These are phyloP conservation scores for Harringtonia aguacate DNA, from an alignment of 2,329 filamentous ascomycete genomes.

Conservation along the genomic window DNA sequence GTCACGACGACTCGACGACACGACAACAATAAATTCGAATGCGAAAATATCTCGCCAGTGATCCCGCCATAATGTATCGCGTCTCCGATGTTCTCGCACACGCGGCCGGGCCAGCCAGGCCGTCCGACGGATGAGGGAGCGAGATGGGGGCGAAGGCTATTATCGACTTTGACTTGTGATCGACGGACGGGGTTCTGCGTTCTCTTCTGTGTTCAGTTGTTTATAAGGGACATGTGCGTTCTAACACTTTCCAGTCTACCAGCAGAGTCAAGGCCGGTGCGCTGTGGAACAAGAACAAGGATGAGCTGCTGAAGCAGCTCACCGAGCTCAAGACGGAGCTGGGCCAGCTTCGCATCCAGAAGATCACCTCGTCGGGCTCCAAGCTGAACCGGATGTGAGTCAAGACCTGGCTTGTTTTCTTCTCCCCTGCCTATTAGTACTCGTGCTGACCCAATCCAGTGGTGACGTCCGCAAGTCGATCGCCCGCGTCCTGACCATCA, in stretches of 20 bases:
- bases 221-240: neutral
- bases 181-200: no score
- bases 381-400: slow-evolving; percentile 97
- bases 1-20: neutral
- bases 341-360: slow-evolving; percentile 92
- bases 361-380: slow-evolving; percentile 88
- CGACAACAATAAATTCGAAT: neutral
- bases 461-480: slow-evolving; percentile 99
- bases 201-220: no score
- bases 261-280: slow-evolving; percentile 84
- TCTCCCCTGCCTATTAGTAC: slow-evolving; percentile 7
- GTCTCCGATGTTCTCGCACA: no score
- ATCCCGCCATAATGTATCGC: no score
- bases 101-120: no score
- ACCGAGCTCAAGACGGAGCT: slow-evolving; percentile 94
- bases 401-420: no score
- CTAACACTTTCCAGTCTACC: slow-evolving; percentile 32
- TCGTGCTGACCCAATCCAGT: slow-evolving; percentile 35
- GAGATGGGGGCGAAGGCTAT: no score
- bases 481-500: slow-evolving; percentile 95
- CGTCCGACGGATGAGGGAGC: no score
- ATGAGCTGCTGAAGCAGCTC: slow-evolving; percentile 92
- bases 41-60: no score
- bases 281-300: slow-evolving; percentile 99
- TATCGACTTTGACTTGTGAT: no score